Evolutionary conservation across 495 filamentous ascomycete genomes (phyloP).

Genomic region (Neurospora tetrasperma): DNA sequence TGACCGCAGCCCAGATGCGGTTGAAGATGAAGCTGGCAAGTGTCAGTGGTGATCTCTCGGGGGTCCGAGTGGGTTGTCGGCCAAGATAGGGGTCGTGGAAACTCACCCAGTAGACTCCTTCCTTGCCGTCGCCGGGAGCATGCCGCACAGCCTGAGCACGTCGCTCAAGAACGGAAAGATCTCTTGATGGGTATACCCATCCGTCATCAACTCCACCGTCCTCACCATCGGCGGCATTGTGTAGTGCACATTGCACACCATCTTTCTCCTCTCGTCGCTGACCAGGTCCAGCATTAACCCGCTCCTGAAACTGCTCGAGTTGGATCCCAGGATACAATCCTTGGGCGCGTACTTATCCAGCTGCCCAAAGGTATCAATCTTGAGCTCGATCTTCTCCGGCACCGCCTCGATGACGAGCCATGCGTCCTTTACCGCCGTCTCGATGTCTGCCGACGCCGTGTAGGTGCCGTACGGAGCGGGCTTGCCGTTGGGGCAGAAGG

Average conservation of each 20-base stretch:
- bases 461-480: slow-evolving; percentile 6
- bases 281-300: slow-evolving; percentile 36
- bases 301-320: slow-evolving; percentile 39
- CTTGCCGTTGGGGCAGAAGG: slow-evolving; percentile 12
- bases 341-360: slow-evolving; percentile 28
- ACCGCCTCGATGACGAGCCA: slow-evolving; percentile 47
- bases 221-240: slow-evolving; percentile 40
- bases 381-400: slow-evolving; percentile 42
- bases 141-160: slow-evolving; percentile 29
- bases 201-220: slow-evolving; percentile 47
- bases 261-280: slow-evolving; percentile 21
- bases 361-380: slow-evolving; percentile 39
- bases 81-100: neutral
- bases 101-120: slow-evolving; percentile 38
- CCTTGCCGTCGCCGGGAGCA: slow-evolving; percentile 26
- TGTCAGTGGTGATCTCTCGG: neutral
- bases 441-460: slow-evolving; percentile 24
- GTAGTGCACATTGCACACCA: slow-evolving; percentile 40
- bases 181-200: slow-evolving; percentile 34
- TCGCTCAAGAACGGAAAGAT: slow-evolving; percentile 35
- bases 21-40: slow-evolving; percentile 39
- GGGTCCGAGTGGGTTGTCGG: neutral
- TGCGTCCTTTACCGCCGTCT: slow-evolving; percentile 30
- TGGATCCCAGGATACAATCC: slow-evolving; percentile 42
- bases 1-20: slow-evolving; percentile 47